Percentiles rank a stretch among this genome's conserved stretches.
phyloP scores from a whole-genome alignment of 768 basidiomycete genomes.

The Pulveroboletus sp. region DNA sequence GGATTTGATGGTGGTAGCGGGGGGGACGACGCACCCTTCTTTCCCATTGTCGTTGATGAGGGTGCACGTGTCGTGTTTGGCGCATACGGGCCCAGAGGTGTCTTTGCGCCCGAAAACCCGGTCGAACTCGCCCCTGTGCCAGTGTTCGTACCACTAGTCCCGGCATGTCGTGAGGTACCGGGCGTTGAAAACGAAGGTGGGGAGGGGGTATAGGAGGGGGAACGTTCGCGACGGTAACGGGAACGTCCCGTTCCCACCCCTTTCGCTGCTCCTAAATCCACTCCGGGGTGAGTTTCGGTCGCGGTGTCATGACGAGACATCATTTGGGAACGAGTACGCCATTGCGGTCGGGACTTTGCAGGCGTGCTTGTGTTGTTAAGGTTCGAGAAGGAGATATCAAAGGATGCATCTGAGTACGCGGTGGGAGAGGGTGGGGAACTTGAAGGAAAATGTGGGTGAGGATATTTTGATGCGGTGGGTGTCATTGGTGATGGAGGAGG shows the following conservation, averaged over 20 bases:
- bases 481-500: background rate
- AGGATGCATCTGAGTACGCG: slow-evolving; percentile 10
- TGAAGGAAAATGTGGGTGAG: background rate
- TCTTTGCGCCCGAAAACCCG: background rate
- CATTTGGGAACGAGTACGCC: slow-evolving; percentile 1
- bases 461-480: background rate
- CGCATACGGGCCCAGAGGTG: background rate
- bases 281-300: background rate
- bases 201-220: slow-evolving; percentile 14
- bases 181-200: slow-evolving; percentile 1
- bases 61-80: background rate
- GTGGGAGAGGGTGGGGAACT: slow-evolving; percentile 7
- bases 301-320: background rate
- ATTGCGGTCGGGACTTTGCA: slow-evolving; percentile 17
- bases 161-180: too few species aligned
- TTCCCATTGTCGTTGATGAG: background rate
- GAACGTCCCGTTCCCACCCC: background rate
- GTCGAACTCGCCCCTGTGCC: background rate
- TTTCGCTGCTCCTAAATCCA: background rate
- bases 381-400: slow-evolving; percentile 24
- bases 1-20: background rate
- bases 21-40: background rate
- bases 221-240: background rate
- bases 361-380: slow-evolving; percentile 27
- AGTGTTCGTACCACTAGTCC: background rate